Conservation (phyloP, 2,329 filamentous ascomycete species). For the Bipolaris oryzae region DNA sequence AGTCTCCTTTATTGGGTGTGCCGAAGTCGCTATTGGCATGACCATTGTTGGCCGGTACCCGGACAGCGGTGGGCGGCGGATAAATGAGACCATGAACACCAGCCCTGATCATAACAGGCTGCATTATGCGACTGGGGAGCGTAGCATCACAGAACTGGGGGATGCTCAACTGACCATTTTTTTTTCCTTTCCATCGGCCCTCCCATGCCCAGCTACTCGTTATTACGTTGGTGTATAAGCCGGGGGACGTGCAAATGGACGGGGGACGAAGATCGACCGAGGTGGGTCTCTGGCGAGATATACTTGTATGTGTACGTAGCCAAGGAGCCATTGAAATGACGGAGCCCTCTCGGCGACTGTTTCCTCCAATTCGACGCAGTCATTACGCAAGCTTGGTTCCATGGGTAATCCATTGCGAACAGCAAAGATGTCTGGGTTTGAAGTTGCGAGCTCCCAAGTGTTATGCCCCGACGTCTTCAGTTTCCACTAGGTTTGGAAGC, state of each 20-base stretch:
- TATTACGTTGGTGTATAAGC: slow-evolving; percentile 1
- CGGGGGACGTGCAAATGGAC: slow-evolving; percentile 3
- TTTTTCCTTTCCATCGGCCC: not conserved
- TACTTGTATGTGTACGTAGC: slow-evolving; percentile 12
- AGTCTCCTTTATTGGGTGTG: not conserved
- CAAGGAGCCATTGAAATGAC: slow-evolving; percentile 15
- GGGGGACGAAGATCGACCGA: slow-evolving; percentile 3
- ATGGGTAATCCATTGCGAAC: slow-evolving; percentile 22
- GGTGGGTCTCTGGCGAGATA: not conserved
- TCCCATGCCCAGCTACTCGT: not conserved
- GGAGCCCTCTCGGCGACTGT: slow-evolving; percentile 7
- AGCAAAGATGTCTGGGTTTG: slow-evolving; percentile 2
- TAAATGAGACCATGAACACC: not conserved
- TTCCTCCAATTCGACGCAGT: not conserved
- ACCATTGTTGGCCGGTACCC: not conserved
- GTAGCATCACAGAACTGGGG: not conserved
- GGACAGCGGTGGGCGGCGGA: slow-evolving; percentile 2
- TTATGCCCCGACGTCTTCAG: slow-evolving; percentile 25
- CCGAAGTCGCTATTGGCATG: not conserved
- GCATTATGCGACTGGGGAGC: not conserved
- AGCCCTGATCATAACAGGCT: slow-evolving; percentile 9
- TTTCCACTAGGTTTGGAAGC: slow-evolving; percentile 24
- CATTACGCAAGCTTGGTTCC: slow-evolving; percentile 8
- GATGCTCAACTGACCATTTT: slow-evolving; percentile 6
- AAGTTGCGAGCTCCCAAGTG: slow-evolving; percentile 13